Percentiles rank a stretch among this genome's conserved stretches.
These are phyloP conservation scores for Eutrema heterophyllum DNA, from an alignment of 345 rosid genomes.

Conservation along the genomic window DNA sequence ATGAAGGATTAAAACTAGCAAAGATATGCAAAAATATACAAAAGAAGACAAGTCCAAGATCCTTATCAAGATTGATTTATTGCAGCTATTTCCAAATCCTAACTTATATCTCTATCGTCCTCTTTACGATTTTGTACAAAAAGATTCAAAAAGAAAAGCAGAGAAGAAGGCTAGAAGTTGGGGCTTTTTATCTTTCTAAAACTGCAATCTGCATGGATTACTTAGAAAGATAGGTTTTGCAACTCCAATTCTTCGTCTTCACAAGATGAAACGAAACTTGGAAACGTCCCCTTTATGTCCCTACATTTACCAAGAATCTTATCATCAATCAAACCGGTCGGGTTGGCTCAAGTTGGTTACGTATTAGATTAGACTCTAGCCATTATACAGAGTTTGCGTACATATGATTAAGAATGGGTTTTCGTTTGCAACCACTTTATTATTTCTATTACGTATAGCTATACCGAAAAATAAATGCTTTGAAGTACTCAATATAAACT, in stretches of 20 bases:
- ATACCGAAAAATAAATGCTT: neutral
- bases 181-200: neutral
- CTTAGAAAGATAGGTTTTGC: conserved; percentile 13
- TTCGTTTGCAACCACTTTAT: neutral
- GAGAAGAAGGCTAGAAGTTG: neutral
- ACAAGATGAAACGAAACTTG: conserved; percentile 55
- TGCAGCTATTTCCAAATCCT: neutral
- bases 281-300: conserved; percentile 79
- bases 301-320: conserved; percentile 32
- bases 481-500: conserved; percentile 13
- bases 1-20: neutral
- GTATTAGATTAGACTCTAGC: neutral
- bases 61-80: neutral
- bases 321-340: neutral
- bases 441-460: neutral
- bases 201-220: neutral
- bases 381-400: neutral
- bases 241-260: conserved; percentile 66
- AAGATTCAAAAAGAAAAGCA: neutral
- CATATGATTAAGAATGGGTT: neutral
- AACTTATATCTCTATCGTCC: neutral
- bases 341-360: neutral
- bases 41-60: neutral
- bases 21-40: neutral
- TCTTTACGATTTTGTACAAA: conserved; percentile 7